These are phyloP conservation scores for Naumovozyma castellii DNA, from an alignment of 805 yeast species.

Conservation along the genomic window DNA sequence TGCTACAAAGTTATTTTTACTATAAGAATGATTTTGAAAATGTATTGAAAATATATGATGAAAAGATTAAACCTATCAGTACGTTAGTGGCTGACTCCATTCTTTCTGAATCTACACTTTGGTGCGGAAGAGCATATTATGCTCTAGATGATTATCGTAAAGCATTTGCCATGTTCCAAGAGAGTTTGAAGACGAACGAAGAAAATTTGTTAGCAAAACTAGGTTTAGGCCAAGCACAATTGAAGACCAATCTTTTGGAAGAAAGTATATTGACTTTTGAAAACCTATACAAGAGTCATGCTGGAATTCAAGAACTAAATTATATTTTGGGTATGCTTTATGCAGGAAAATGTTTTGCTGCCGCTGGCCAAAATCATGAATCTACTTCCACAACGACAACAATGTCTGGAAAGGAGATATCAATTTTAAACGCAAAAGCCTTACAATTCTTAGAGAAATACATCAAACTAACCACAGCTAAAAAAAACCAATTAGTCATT, in stretches of 20 bases:
- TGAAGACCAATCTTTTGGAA: constrained; percentile 59
- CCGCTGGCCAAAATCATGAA: constrained; percentile 5
- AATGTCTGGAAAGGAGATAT: constrained; percentile 9
- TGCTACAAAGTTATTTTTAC: constrained; percentile 63
- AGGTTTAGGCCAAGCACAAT: constrained; percentile 81
- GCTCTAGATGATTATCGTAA: constrained; percentile 48
- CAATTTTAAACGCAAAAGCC: constrained; percentile 39
- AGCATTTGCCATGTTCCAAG: constrained; percentile 65
- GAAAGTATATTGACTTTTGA: constrained; percentile 86
- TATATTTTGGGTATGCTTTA: constrained; percentile 71
- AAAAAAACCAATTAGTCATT: constrained; percentile 45
- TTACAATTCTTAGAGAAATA: constrained; percentile 61
- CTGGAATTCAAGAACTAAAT: constrained; percentile 63
- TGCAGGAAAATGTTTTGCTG: constrained; percentile 36
- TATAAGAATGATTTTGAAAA: constrained; percentile 51
- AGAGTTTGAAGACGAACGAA: constrained; percentile 57
- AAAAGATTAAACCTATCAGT: constrained; percentile 33
- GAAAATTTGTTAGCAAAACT: constrained; percentile 59
- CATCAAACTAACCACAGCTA: constrained; percentile 48
- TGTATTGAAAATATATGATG: constrained; percentile 50
- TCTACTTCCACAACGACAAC: not conserved
- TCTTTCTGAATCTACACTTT: constrained; percentile 58
- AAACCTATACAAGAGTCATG: constrained; percentile 51
- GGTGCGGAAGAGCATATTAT: constrained; percentile 79
- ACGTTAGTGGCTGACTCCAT: constrained; percentile 31